These are phyloP conservation scores for Leccinum pallidistipes DNA, from an alignment of 1,284 basidiomycete genomes.

Conservation along the genomic window DNA sequence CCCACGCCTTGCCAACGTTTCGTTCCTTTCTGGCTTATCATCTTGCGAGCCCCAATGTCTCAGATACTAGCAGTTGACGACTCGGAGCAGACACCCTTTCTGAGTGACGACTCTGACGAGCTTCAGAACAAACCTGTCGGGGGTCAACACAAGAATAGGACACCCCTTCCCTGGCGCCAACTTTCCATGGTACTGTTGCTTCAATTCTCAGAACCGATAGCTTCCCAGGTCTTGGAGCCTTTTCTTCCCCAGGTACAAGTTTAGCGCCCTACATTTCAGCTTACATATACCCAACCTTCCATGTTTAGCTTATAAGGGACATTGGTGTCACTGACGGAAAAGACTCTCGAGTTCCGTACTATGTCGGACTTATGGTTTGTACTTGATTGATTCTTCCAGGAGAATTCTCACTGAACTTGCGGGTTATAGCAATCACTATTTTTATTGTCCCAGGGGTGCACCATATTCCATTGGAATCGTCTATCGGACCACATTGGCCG, in stretches of 20 bases:
- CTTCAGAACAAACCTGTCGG: background rate
- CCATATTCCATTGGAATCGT: constrained; percentile 66
- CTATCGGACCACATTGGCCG: constrained; percentile 65
- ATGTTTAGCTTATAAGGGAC: constrained; percentile 45
- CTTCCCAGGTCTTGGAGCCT: constrained; percentile 73
- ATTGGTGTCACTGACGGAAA: constrained; percentile 50
- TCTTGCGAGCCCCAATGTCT: background rate
- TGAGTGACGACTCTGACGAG: background rate
- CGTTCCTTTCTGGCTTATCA: background rate
- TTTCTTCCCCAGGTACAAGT: constrained; percentile 59
- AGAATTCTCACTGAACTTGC: background rate
- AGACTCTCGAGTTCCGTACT: constrained; percentile 50
- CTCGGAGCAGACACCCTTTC: background rate
- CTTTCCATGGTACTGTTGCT: constrained; percentile 64
- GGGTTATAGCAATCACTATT: constrained; percentile 49
- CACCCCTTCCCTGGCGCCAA: constrained; percentile 68
- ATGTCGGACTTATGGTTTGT: constrained; percentile 55
- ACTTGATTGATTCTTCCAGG: background rate
- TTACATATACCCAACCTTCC: background rate
- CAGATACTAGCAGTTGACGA: background rate
- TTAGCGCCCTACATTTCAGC: background rate
- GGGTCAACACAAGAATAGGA: constrained; percentile 32
- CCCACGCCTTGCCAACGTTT: background rate
- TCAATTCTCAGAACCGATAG: constrained; percentile 64
- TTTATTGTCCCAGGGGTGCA: constrained; percentile 52